Base-by-base conservation (phyloP, 1,284 basidiomycete genomes). In the Ganoderma sp. region DNA sequence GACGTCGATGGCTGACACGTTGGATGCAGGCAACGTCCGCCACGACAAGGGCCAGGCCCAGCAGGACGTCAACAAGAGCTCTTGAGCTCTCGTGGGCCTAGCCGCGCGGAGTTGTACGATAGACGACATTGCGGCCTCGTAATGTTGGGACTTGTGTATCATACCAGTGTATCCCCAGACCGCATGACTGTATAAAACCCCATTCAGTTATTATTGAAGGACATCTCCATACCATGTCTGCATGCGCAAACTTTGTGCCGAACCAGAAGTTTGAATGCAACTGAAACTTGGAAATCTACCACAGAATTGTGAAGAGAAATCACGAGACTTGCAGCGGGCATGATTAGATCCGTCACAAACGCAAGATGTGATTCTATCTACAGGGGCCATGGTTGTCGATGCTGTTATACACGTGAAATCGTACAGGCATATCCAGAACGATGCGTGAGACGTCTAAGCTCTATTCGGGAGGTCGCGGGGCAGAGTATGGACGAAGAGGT, bases 31-130 rank as follows among this genome's bases (percentile, higher is more conserved):
- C 6, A 87, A 89, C 67, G 66, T 80, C 1, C 82, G 81, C 71
- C 83, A 90, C 28, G 87, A 89, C 76, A 90, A 90, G 75, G 90
- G 90, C 2, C 75, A 85, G 69, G 75, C 82, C 0, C 82, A 90
- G 75, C 86, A 89, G 79, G 79, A 86, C 39, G 50, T 83, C 50
- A 90, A 90, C 77, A 17, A 54, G 52, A 54, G 52, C 28, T 54
- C 52, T 2, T 54, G 52, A 54, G 52, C 52, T 54, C 28, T 25
- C 2, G 28, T 32, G 25, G 14, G 43, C 28, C 9, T 19, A 12
- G n/a, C n/a, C n/a, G n/a, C 48, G 28, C 17, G 15, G 52, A 54
- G 52, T 54, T 54, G 52, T 54, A 54, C 25, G 12, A 54, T 54
- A 54, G 52, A 54, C 22, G 17, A 54, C 52, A 28, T 54, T 32